Evolutionary conservation across 129 eudicot species (phyloP).

Genomic region (Tagetes patula): DNA sequence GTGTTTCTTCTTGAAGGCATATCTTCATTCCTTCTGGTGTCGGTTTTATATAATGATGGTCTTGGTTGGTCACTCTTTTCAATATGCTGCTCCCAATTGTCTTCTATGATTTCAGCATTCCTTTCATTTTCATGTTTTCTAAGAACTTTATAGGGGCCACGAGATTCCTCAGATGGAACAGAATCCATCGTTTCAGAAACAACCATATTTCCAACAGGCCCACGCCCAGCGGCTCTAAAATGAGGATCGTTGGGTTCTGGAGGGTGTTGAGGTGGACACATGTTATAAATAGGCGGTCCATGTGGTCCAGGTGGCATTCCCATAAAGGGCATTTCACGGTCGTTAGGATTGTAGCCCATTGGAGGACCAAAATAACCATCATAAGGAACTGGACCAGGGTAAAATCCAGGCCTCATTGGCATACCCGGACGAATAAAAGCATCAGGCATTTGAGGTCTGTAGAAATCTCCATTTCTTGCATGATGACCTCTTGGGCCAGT

Average conservation of each 20-base stretch:
- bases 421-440: slow-evolving; percentile 77
- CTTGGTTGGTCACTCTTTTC: slow-evolving; percentile 45
- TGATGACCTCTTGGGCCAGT: slow-evolving; percentile 76
- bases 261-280: slow-evolving; percentile 56
- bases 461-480: slow-evolving; percentile 75
- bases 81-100: slow-evolving; percentile 22
- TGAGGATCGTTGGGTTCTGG: slow-evolving; percentile 49
- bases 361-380: slow-evolving; percentile 92
- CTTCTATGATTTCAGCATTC: slow-evolving; percentile 49
- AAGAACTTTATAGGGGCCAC: slow-evolving; percentile 54
- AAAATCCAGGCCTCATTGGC: slow-evolving; percentile 89
- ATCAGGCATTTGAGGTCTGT: slow-evolving; percentile 71
- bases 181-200: slow-evolving; percentile 51
- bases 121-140: slow-evolving; percentile 52
- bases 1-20: slow-evolving; percentile 38
- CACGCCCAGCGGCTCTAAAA: slow-evolving; percentile 54
- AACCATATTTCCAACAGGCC: slow-evolving; percentile 40
- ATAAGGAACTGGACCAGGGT: slow-evolving; percentile 75
- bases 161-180: slow-evolving; percentile 47
- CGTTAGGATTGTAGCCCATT: slow-evolving; percentile 80
- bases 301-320: slow-evolving; percentile 59
- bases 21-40: slow-evolving; percentile 47
- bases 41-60: slow-evolving; percentile 40
- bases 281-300: slow-evolving; percentile 42
- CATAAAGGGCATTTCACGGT: slow-evolving; percentile 71